A percentile compares a stretch with the other conserved stretches of the same genome.
phyloP scores from a whole-genome alignment of 805 yeast genomes.

The Candida xiaguanensis region DNA sequence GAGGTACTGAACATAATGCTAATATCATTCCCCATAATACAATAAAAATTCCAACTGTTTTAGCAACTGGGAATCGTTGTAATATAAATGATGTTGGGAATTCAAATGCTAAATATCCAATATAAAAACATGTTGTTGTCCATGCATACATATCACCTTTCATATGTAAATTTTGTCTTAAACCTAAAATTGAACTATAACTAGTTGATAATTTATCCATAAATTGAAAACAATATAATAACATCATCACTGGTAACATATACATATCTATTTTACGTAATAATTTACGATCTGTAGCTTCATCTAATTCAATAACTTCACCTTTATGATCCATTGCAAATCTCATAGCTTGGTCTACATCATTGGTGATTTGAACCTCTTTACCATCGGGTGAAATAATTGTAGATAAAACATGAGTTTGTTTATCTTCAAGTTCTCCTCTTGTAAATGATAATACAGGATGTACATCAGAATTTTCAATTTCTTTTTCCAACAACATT shows the following conservation, averaged over 20 bases:
- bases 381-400: constrained; percentile 20
- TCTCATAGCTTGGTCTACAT: constrained; percentile 39
- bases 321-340: constrained; percentile 21
- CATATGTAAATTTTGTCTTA: constrained; percentile 34
- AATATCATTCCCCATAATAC: constrained; percentile 63
- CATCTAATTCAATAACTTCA: constrained; percentile 13
- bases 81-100: constrained; percentile 43
- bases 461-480: background rate
- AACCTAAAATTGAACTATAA: constrained; percentile 38
- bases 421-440: constrained; percentile 6
- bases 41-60: constrained; percentile 45
- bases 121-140: constrained; percentile 38
- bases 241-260: constrained; percentile 24
- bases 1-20: constrained; percentile 50
- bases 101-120: constrained; percentile 62
- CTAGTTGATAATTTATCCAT: constrained; percentile 38
- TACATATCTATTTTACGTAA: constrained; percentile 20
- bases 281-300: constrained; percentile 15
- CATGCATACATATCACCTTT: constrained; percentile 32
- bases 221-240: constrained; percentile 24
- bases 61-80: constrained; percentile 58
- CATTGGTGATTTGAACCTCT: constrained; percentile 24
- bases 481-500: background rate
- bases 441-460: constrained; percentile 9
- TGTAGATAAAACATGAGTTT: constrained; percentile 8